phyloP scores from a whole-genome alignment of 2,329 filamentous ascomycete genomes.

The Aspergillus versicolor region DNA sequence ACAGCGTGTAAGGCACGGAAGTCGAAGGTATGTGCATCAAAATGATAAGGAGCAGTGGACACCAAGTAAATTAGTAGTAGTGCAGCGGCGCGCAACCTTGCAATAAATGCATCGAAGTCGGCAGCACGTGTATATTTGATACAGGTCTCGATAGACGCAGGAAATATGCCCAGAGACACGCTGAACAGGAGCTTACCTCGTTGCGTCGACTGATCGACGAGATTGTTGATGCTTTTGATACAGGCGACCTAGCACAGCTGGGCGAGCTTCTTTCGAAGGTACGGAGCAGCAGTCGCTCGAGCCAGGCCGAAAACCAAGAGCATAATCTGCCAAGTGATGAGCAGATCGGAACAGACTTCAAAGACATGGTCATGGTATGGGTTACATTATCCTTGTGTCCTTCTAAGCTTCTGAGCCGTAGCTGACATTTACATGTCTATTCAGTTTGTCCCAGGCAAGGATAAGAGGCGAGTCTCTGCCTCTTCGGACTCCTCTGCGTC shows the following conservation, averaged over 20 bases:
- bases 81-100: conserved; percentile 1
- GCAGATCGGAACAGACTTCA: background rate
- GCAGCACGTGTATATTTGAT: background rate
- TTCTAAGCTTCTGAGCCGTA: no score
- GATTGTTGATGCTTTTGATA: background rate
- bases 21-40: background rate
- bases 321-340: background rate
- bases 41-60: background rate
- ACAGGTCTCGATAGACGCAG: background rate
- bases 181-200: background rate
- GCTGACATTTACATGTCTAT: no score
- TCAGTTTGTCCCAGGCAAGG: no score
- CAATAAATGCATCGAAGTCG: background rate
- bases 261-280: background rate
- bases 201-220: background rate
- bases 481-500: background rate
- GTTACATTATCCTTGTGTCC: no score
- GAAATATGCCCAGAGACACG: conserved; percentile 1
- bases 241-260: background rate
- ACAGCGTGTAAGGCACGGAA: background rate
- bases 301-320: background rate
- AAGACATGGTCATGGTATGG: no score
- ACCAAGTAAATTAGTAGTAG: background rate
- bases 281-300: background rate
- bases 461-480: background rate